Evolutionary conservation across 164 flowering plant genomes (phyloP).

Genomic region (Annona cherimola): DNA sequence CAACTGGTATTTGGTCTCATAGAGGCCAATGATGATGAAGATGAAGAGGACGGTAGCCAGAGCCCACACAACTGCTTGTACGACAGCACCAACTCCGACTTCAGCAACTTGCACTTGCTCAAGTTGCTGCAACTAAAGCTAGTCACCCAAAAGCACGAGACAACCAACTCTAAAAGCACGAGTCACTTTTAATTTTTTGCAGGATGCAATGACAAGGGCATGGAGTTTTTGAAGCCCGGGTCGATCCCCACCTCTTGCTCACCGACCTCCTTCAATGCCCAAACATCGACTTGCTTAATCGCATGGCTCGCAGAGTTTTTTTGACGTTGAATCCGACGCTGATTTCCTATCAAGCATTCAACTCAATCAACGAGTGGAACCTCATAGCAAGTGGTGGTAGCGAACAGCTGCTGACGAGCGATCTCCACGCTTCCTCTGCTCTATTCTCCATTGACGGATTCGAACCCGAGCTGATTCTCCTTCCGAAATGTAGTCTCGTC

Average conservation of each 20-base stretch:
- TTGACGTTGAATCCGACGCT: background rate
- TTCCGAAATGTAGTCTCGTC: background rate
- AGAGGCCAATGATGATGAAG: no score
- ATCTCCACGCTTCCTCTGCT: slow-evolving; percentile 16
- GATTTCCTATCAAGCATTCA: slow-evolving; percentile 25
- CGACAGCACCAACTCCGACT: no score
- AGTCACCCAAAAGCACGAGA: no score
- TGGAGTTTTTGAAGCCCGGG: background rate
- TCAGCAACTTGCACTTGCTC: no score
- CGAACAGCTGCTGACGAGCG: slow-evolving; percentile 10
- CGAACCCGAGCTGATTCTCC: background rate
- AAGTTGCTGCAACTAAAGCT: no score
- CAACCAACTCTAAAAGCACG: no score
- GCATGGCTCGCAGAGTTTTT: background rate
- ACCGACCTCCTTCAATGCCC: background rate
- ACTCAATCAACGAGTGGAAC: slow-evolving; percentile 36
- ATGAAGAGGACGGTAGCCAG: no score
- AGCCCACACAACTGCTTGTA: no score
- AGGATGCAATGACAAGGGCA: background rate
- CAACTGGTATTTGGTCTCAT: no score
- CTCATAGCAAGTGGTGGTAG: slow-evolving; percentile 14
- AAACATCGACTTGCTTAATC: background rate
- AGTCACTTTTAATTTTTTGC: background rate
- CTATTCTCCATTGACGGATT: slow-evolving; percentile 18
- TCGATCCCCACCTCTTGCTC: background rate